These are phyloP conservation scores for Pelagophyceae sp. DNA, from an alignment of 352 stramenopile species.

Conservation along the genomic window DNA sequence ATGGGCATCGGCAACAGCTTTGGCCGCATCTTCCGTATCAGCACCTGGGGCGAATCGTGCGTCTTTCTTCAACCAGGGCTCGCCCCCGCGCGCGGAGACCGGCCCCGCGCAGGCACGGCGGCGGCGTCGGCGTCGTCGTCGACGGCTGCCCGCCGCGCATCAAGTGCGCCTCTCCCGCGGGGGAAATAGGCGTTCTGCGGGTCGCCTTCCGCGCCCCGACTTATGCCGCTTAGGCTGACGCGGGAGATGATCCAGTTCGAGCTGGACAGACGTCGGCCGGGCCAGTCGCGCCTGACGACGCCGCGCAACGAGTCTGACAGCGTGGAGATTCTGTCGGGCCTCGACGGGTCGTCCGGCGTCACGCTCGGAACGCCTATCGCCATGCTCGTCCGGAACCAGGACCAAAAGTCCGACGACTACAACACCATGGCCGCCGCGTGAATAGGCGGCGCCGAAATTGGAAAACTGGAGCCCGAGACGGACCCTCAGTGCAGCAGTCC, in stretches of 20 bases:
- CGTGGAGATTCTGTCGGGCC: slow-evolving; percentile 90
- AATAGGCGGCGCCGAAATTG: no score
- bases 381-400: slow-evolving; percentile 93
- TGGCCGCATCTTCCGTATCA: slow-evolving; percentile 92
- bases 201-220: no score
- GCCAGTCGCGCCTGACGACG: slow-evolving; percentile 95
- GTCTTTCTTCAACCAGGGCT: no score
- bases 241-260: slow-evolving; percentile 91
- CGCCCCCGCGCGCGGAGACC: no score
- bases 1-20: slow-evolving; percentile 81
- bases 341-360: slow-evolving; percentile 55
- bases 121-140: slow-evolving; percentile 89
- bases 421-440: slow-evolving; percentile 60
- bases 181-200: no score
- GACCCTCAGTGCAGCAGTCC: not conserved
- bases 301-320: slow-evolving; percentile 91
- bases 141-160: slow-evolving; percentile 94
- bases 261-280: slow-evolving; percentile 87
- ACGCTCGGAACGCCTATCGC: slow-evolving; percentile 92
- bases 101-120: slow-evolving; percentile 77
- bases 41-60: slow-evolving; percentile 91
- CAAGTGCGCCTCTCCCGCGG: slow-evolving; percentile 29
- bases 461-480: no score
- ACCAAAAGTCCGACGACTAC: slow-evolving; percentile 84
- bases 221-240: slow-evolving; percentile 68